Evolutionary conservation across 208 protist genomes (phyloP).

Genomic region (Trypanosoma caninum): DNA sequence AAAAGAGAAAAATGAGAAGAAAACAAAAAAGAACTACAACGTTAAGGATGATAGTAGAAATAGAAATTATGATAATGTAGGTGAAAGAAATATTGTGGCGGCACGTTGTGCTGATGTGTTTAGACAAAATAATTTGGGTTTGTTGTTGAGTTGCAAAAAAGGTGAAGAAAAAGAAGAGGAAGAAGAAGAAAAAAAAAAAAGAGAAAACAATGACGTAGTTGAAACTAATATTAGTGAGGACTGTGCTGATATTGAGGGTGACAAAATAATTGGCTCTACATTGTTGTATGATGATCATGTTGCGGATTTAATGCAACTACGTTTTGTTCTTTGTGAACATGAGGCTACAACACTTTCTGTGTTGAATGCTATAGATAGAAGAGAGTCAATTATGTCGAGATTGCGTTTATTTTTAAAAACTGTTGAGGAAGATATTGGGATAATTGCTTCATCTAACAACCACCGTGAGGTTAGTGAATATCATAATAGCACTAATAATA

Average conservation of each 20-base stretch:
- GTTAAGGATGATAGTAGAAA: too few species aligned
- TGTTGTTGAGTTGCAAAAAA: too few species aligned
- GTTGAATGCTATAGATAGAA: constrained; percentile 6
- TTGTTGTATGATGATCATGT: neutral
- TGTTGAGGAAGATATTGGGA: neutral
- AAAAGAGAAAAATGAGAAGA: too few species aligned
- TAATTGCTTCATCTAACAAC: too few species aligned
- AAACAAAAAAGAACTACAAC: too few species aligned
- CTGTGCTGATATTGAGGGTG: neutral
- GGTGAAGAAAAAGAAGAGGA: too few species aligned
- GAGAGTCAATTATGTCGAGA: constrained; percentile 16
- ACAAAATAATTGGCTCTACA: neutral
- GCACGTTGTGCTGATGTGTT: too few species aligned
- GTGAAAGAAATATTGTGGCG: too few species aligned
- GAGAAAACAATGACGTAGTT: too few species aligned
- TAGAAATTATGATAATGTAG: too few species aligned
- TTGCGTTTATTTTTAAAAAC: constrained; percentile 14
- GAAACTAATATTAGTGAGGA: neutral
- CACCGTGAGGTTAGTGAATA: neutral
- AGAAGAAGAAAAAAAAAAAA: too few species aligned
- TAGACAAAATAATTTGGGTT: too few species aligned
- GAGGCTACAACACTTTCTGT: constrained; percentile 3
- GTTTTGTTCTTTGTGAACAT: constrained; percentile 4
- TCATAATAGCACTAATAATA: neutral
- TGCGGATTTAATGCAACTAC: constrained; percentile 13